These are phyloP conservation scores for Leishmania lainsoni DNA, from an alignment of 208 protist species.

Conservation along the genomic window DNA sequence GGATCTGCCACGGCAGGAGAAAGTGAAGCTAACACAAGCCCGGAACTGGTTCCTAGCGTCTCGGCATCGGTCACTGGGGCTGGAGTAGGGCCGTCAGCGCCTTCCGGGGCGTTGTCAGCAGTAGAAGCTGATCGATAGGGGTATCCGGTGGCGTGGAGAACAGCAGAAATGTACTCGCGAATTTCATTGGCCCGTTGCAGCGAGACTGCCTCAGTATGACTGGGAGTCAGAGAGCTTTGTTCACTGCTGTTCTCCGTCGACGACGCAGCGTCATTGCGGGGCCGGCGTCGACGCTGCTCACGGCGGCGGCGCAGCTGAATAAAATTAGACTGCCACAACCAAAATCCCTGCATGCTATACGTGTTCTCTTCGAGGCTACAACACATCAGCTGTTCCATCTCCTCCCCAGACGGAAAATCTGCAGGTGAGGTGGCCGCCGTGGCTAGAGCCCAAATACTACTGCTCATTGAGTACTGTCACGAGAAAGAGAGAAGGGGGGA, in stretches of 20 bases:
- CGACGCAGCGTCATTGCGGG: constrained; percentile 7
- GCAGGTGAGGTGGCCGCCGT: not conserved
- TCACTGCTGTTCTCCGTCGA: not conserved
- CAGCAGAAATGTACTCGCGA: constrained; percentile 20
- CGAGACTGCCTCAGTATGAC: constrained; percentile 2
- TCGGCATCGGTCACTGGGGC: not conserved
- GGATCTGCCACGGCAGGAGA: not conserved
- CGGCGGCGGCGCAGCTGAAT: constrained; percentile 31
- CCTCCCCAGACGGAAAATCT: constrained; percentile 16
- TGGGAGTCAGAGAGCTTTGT: not conserved
- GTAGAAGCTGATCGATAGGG: constrained; percentile 13
- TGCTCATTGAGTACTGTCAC: constrained; percentile 2
- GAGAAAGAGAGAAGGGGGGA: not conserved
- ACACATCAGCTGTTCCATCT: constrained; percentile 29
- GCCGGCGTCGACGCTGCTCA: constrained; percentile 24
- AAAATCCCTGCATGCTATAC: constrained; percentile 38
- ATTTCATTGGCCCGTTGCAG: constrained; percentile 29
- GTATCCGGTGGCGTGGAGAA: constrained; percentile 38
- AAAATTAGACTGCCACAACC: constrained; percentile 35
- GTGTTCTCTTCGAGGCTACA: constrained; percentile 36
- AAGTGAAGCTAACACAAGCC: not conserved
- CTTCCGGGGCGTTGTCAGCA: not conserved
- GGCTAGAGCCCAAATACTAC: constrained; percentile 19
- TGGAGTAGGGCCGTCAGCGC: not conserved
- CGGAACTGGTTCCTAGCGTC: not conserved